Base-by-base conservation (phyloP, 164 flowering plant species). In the Protea cynaroides region DNA sequence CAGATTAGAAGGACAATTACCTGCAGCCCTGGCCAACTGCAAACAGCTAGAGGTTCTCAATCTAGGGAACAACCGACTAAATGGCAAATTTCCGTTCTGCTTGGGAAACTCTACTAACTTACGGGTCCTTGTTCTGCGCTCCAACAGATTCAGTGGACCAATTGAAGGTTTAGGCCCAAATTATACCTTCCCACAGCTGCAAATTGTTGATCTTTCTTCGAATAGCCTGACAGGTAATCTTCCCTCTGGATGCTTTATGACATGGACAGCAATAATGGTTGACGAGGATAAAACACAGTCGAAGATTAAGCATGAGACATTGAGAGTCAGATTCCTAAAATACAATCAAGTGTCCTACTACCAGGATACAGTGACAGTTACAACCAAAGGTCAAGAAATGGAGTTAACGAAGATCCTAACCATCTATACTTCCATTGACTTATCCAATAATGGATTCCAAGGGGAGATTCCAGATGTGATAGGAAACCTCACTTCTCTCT, bases 151-250 rank as follows among this genome's bases (percentile, higher is more conserved):
- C 38, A 44, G 70, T 47, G 92, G 92, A 9, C 1, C 49, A 14
- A 59, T 86, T 25, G 34, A 19, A 8, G 75, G 79, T 63, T 49
- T 36, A 3, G 37, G 8, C 43, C 18, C 3, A 8, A 37, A 24
- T 9, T 9, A 7, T 22, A 13, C 37, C 10, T 82, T 80, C 71
- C 53, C 62, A 18, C 62, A 8, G 65, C 82, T 87, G 61, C 86
- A 82, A 25, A 82, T 87, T 53, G 60, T 87, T 4, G 92, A 87
- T 37, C 46, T 85, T 4, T 74, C 86, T 47, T 65, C 37, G 8
- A 87, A 85, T 65, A 64, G 75, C 13, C 83, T 87, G 44, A 72
- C n/a, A 14, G 89, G 88, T 7, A 15, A 0, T 0, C 24, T 83
- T 7, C 64, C 71, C 0, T 10, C 25, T 0, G 7, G 25, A 19